Evolutionary conservation across 148 eudicot genomes (phyloP).

Genomic region (Cornus suecica): DNA sequence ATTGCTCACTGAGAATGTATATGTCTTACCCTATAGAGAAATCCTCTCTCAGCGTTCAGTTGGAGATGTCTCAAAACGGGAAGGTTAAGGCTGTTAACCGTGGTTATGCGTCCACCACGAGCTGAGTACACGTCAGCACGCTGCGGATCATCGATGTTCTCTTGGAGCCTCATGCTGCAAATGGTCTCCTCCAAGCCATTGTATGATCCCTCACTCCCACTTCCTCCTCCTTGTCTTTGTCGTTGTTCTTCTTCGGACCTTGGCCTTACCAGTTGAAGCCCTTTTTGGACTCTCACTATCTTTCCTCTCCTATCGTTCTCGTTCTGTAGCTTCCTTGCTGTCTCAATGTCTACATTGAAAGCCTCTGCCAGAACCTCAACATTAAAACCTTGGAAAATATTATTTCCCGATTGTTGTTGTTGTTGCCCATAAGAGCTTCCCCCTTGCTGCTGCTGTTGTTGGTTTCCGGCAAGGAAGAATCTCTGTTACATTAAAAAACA

Average conservation of each 20-base stretch:
- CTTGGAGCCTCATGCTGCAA: slow-evolving; percentile 19
- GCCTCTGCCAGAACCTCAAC: slow-evolving; percentile 16
- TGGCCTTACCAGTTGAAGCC: slow-evolving; percentile 10
- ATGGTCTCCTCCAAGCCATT: slow-evolving; percentile 32
- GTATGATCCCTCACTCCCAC: background rate
- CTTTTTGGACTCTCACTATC: slow-evolving; percentile 23
- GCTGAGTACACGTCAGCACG: slow-evolving; percentile 26
- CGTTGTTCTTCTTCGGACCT: background rate
- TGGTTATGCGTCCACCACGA: slow-evolving; percentile 13
- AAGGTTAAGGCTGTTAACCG: slow-evolving; percentile 20
- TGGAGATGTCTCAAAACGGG: slow-evolving; percentile 24
- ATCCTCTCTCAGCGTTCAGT: slow-evolving; percentile 27
- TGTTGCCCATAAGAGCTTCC: background rate
- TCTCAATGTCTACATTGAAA: slow-evolving; percentile 11
- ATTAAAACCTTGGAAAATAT: slow-evolving; percentile 22
- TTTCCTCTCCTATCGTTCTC: slow-evolving; percentile 17
- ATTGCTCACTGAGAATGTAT: background rate
- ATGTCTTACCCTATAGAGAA: slow-evolving; percentile 28
- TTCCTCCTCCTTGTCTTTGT: background rate
- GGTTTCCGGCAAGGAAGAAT: slow-evolving; percentile 36
- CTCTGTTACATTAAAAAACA: slow-evolving; percentile 16
- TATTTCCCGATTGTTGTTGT: slow-evolving; percentile 11
- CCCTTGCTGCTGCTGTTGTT: background rate
- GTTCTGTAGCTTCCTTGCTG: slow-evolving; percentile 4
- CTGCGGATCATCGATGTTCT: slow-evolving; percentile 18